Evolutionary conservation across 768 basidiomycete species (phyloP).

Genomic region (Leucocoprinus leucothites): DNA sequence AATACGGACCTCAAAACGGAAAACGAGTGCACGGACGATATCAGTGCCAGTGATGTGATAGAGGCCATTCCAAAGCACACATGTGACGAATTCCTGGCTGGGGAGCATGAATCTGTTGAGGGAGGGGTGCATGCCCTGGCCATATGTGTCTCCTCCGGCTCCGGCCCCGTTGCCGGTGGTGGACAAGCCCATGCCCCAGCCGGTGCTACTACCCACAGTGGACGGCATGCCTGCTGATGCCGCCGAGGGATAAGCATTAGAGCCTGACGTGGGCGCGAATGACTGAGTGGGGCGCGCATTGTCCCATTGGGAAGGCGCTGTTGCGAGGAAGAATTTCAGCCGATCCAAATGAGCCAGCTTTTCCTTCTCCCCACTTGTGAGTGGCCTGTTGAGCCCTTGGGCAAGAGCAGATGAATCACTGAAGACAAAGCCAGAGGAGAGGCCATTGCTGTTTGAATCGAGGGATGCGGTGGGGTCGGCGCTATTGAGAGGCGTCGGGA

Average conservation of each 20-base stretch:
- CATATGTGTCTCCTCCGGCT: conserved; percentile 21
- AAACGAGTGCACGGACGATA: conserved; percentile 92
- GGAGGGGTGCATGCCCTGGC: conserved; percentile 60
- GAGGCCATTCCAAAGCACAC: conserved; percentile 87
- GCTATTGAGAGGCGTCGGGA: conserved; percentile 14
- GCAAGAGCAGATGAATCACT: conserved; percentile 29
- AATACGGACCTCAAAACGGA: conserved; percentile 75
- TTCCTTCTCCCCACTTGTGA: conserved; percentile 64
- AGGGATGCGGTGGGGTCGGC: background rate
- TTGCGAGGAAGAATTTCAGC: conserved; percentile 87
- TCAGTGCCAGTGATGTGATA: conserved; percentile 97
- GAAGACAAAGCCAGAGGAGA: conserved; percentile 13
- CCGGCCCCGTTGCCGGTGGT: conserved; percentile 18
- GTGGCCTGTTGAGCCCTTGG: conserved; percentile 49
- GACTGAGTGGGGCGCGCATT: conserved; percentile 24
- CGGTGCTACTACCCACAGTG: conserved; percentile 8
- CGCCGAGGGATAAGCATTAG: conserved; percentile 15
- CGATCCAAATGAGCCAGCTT: conserved; percentile 72
- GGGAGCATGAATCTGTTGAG: conserved; percentile 88
- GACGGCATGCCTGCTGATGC: background rate
- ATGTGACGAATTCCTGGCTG: conserved; percentile 83
- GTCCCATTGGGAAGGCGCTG: conserved; percentile 78
- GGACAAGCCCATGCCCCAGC: conserved; percentile 13
- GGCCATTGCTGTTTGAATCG: conserved; percentile 9
- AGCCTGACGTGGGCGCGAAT: conserved; percentile 13